Percentiles rank a stretch among this genome's conserved stretches.
These are phyloP conservation scores for Quercus agrifolia DNA, from an alignment of 306 rosid species.

Conservation along the genomic window DNA sequence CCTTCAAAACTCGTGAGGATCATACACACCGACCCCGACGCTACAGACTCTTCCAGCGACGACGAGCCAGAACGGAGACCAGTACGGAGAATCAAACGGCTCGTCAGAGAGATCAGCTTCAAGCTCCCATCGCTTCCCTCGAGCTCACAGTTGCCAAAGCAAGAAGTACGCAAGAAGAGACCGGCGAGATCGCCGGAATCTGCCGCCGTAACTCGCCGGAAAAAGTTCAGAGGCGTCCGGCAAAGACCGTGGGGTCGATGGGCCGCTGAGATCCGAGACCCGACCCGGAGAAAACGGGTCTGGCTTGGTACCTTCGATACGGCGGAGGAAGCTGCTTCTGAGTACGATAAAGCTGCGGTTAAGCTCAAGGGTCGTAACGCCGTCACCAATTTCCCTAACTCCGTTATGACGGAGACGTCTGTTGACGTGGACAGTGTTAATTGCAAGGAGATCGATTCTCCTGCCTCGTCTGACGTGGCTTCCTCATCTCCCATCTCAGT, in stretches of 20 bases:
- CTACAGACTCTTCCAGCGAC: slow-evolving; percentile 72
- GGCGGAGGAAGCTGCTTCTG: slow-evolving; percentile 79
- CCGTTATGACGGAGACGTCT: slow-evolving; percentile 4
- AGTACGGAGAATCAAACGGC: slow-evolving; percentile 28
- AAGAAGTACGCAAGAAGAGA: slow-evolving; percentile 13
- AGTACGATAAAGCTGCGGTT: slow-evolving; percentile 67
- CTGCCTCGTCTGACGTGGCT: slow-evolving; percentile 21
- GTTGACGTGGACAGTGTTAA: background rate
- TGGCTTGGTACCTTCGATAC: slow-evolving; percentile 88
- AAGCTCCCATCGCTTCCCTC: slow-evolving; percentile 4
- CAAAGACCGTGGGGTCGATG: slow-evolving; percentile 89
- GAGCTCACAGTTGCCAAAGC: slow-evolving; percentile 1
- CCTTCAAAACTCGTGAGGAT: slow-evolving; percentile 43
- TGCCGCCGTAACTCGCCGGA: slow-evolving; percentile 5
- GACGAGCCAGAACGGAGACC: slow-evolving; percentile 20
- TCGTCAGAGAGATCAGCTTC: slow-evolving; percentile 40
- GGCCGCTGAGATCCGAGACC: slow-evolving; percentile 90
- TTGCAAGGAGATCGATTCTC: slow-evolving; percentile 10
- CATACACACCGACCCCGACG: slow-evolving; percentile 71
- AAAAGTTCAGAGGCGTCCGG: slow-evolving; percentile 60
- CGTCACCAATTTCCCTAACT: slow-evolving; percentile 52
- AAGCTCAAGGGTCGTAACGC: slow-evolving; percentile 63
- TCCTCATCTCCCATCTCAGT: slow-evolving; percentile 58
- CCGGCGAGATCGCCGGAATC: background rate
- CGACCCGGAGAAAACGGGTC: slow-evolving; percentile 50